Evolutionary conservation across 2,329 filamentous ascomycete species (phyloP).

Genomic region (Aspergillus costaricaensis): DNA sequence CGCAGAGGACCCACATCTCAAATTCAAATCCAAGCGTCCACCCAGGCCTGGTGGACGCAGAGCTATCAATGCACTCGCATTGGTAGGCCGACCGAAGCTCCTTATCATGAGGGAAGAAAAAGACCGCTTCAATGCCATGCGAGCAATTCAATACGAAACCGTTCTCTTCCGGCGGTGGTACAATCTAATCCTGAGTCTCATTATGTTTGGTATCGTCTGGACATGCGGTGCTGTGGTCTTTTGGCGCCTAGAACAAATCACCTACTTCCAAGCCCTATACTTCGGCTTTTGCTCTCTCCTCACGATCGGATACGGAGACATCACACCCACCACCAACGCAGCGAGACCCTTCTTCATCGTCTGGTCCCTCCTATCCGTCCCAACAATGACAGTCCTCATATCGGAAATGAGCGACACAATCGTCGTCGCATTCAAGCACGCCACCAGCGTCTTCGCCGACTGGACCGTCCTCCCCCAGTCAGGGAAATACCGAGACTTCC

Average conservation of each 20-base stretch:
- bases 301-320: constrained; percentile 85
- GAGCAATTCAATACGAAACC: constrained; percentile 70
- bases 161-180: constrained; percentile 71
- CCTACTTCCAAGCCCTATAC: constrained; percentile 80
- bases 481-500: constrained; percentile 56
- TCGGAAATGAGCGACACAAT: constrained; percentile 83
- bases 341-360: constrained; percentile 90
- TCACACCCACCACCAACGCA: constrained; percentile 72
- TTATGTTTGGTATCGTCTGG: constrained; percentile 75
- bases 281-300: constrained; percentile 81
- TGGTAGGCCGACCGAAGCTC: constrained; percentile 45
- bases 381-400: constrained; percentile 84
- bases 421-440: constrained; percentile 65
- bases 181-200: constrained; percentile 66
- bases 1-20: neutral
- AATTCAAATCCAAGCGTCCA: constrained; percentile 12
- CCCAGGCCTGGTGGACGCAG: constrained; percentile 22
- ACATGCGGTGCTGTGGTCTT: constrained; percentile 78
- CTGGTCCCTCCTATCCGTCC: constrained; percentile 82
- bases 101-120: constrained; percentile 65
- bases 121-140: constrained; percentile 77
- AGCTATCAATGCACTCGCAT: constrained; percentile 26
- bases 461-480: constrained; percentile 66
- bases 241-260: constrained; percentile 60
- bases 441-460: constrained; percentile 62